Conservation (phyloP, 305 asterid species). For the Fraxinus greggii region DNA sequence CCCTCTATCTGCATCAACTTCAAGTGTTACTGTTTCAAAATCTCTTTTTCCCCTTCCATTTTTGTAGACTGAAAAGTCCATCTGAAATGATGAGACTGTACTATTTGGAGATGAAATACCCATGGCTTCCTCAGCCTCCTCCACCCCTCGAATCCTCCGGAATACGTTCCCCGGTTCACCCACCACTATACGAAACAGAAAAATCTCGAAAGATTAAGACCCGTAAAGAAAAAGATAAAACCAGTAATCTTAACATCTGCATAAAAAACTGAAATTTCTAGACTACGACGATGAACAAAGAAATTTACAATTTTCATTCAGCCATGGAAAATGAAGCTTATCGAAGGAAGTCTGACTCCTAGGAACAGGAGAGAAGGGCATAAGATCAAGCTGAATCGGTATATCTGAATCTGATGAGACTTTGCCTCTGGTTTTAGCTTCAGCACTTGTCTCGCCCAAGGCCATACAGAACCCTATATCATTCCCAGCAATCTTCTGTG, state of each 20-base stretch:
- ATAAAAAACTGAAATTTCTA: neutral
- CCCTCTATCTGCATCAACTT: conserved; percentile 31
- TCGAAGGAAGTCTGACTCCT: conserved; percentile 30
- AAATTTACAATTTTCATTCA: conserved; percentile 44
- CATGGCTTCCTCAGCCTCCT: conserved; percentile 30
- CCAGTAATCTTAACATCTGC: neutral
- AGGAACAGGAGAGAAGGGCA: conserved; percentile 63
- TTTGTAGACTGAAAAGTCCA: conserved; percentile 50
- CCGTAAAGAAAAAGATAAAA: neutral
- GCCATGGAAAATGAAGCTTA: conserved; percentile 62
- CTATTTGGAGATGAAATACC: conserved; percentile 58
- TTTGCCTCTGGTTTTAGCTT: conserved; percentile 21
- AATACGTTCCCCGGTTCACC: conserved; percentile 32
- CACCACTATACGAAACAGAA: conserved; percentile 32
- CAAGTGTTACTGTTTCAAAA: conserved; percentile 28
- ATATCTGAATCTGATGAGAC: conserved; percentile 50
- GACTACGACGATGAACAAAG: neutral
- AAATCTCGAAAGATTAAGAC: neutral
- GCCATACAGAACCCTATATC: conserved; percentile 83
- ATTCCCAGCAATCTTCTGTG: conserved; percentile 31
- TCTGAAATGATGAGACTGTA: conserved; percentile 53
- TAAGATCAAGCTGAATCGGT: conserved; percentile 76
- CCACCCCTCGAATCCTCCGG: conserved; percentile 30
- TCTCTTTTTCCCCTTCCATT: conserved; percentile 42
- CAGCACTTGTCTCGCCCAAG: conserved; percentile 20